A percentile compares a stretch with the other conserved stretches of the same genome.
These are phyloP conservation scores for Alopecurus myosuroides DNA, from an alignment of 176 grass and related monocot genomes.

Conservation along the genomic window DNA sequence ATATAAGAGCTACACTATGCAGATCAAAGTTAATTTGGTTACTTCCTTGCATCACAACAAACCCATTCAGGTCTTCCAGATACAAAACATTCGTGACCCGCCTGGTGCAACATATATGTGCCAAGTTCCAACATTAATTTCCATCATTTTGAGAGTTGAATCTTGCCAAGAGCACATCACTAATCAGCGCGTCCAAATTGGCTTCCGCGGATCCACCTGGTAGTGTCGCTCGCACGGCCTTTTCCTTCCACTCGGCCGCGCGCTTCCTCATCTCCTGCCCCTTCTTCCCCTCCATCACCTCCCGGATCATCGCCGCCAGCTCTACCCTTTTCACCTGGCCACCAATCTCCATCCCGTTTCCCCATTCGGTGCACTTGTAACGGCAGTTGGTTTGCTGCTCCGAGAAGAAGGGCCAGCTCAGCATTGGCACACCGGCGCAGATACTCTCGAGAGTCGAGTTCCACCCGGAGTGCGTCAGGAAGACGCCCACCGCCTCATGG, in stretches of 20 bases:
- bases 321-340: slow-evolving; percentile 35
- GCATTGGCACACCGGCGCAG: slow-evolving; percentile 56
- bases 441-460: slow-evolving; percentile 75
- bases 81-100: no score
- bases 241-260: slow-evolving; percentile 41
- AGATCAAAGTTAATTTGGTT: no score
- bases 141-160: not conserved
- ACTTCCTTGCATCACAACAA: no score
- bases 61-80: no score
- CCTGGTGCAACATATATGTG: no score
- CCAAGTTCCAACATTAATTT: not conserved
- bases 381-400: slow-evolving; percentile 73
- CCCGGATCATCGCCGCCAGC: slow-evolving; percentile 35
- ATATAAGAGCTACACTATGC: no score
- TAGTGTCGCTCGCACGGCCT: slow-evolving; percentile 10
- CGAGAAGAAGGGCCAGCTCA: slow-evolving; percentile 76
- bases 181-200: not conserved
- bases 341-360: slow-evolving; percentile 56
- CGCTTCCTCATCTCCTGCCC: slow-evolving; percentile 43
- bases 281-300: slow-evolving; percentile 51
- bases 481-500: slow-evolving; percentile 44
- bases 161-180: slow-evolving; percentile 2
- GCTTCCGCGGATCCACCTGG: slow-evolving; percentile 3
- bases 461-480: slow-evolving; percentile 79
- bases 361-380: slow-evolving; percentile 59